A percentile compares a stretch with the other conserved stretches of the same genome.
Conservation (phyloP, 306 rosid genomes). For the Fagus sylvatica region DNA sequence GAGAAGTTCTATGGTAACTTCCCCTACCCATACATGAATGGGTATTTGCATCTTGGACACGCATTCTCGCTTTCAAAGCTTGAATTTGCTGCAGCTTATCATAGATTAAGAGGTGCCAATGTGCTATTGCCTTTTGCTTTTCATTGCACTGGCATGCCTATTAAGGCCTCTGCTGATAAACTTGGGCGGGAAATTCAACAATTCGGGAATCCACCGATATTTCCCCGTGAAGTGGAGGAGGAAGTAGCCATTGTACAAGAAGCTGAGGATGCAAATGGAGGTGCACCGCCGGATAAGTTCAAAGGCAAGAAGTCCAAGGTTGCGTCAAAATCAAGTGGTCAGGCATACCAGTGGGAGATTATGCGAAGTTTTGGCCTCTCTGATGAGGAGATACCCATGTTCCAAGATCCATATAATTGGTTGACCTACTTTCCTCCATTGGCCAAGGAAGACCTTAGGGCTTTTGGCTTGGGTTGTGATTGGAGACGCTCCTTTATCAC, state of each 20-base stretch:
- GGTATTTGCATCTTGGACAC: slow-evolving; percentile 81
- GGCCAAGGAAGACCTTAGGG: slow-evolving; percentile 89
- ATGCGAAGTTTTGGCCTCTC: slow-evolving; percentile 88
- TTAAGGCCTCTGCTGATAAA: slow-evolving; percentile 94
- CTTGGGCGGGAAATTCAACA: slow-evolving; percentile 69
- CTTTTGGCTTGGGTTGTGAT: slow-evolving; percentile 91
- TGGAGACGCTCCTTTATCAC: slow-evolving; percentile 94
- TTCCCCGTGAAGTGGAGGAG: slow-evolving; percentile 47
- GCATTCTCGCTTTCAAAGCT: slow-evolving; percentile 78
- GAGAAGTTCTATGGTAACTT: slow-evolving; percentile 90
- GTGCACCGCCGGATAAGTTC: slow-evolving; percentile 59
- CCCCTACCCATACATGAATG: slow-evolving; percentile 94
- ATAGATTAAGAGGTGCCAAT: slow-evolving; percentile 79
- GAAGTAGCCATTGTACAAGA: slow-evolving; percentile 36
- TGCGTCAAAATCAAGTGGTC: slow-evolving; percentile 65
- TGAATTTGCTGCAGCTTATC: slow-evolving; percentile 87
- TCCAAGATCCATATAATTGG: slow-evolving; percentile 85
- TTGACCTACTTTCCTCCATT: slow-evolving; percentile 79
- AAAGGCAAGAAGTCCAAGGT: slow-evolving; percentile 93
- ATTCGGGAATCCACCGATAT: slow-evolving; percentile 77
- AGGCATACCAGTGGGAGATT: slow-evolving; percentile 86
- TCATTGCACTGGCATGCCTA: slow-evolving; percentile 99
- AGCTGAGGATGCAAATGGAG: slow-evolving; percentile 32
- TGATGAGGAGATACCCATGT: slow-evolving; percentile 68
- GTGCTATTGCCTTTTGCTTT: slow-evolving; percentile 86